Conservation (phyloP, 2,329 filamentous ascomycete species). For the Zopfia rhizophila region DNA sequence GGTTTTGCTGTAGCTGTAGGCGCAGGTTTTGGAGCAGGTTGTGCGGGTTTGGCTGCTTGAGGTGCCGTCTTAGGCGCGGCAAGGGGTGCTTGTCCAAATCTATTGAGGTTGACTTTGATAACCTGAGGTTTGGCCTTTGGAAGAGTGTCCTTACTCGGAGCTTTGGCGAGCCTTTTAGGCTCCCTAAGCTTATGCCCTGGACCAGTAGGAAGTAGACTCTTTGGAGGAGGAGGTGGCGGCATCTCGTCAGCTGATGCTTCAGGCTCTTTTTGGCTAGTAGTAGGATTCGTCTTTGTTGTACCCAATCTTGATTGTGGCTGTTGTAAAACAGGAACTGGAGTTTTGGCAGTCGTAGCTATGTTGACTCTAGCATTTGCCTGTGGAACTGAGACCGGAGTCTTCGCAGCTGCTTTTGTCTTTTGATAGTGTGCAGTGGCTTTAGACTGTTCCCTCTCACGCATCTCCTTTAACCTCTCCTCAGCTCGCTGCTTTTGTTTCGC, state of each 20-base stretch:
- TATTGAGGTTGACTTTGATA: constrained; percentile 70
- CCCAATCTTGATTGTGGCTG: constrained; percentile 43
- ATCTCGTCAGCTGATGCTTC: constrained; percentile 63
- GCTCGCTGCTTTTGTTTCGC: constrained; percentile 70
- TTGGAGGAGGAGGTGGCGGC: constrained; percentile 70
- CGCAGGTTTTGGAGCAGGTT: constrained; percentile 31
- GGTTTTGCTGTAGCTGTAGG: constrained; percentile 10
- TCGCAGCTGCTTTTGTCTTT: constrained; percentile 54
- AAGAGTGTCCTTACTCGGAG: constrained; percentile 67
- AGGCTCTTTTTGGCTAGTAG: constrained; percentile 45
- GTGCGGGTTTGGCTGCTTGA: constrained; percentile 25
- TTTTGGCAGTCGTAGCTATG: constrained; percentile 59
- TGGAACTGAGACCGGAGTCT: constrained; percentile 60
- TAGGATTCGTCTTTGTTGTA: constrained; percentile 38
- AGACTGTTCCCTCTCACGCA: constrained; percentile 74
- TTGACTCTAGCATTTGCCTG: constrained; percentile 9
- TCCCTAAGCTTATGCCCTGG: constrained; percentile 59
- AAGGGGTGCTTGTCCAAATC: constrained; percentile 52
- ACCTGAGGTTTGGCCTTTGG: constrained; percentile 74
- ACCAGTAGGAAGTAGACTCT: constrained; percentile 60
- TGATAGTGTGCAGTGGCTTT: constrained; percentile 65
- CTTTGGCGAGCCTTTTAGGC: constrained; percentile 64
- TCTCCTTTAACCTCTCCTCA: constrained; percentile 73
- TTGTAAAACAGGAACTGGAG: constrained; percentile 49
- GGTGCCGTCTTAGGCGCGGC: constrained; percentile 67